Conservation (phyloP, 176 grass and related monocot species). For the Aegilops bicornis region DNA sequence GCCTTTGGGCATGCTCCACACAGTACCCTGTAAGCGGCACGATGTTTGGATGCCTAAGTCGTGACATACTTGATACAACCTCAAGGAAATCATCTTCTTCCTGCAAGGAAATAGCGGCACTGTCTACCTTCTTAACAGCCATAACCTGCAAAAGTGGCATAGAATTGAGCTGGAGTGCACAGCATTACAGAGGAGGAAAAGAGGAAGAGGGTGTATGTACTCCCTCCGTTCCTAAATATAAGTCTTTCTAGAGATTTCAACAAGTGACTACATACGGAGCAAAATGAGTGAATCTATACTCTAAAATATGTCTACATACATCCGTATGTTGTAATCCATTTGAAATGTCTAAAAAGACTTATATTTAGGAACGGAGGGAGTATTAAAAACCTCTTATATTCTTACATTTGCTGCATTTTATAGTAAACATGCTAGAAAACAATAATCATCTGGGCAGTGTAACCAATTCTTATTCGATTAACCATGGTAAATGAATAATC, state of each 20-base stretch:
- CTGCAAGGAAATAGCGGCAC: slow-evolving; percentile 74
- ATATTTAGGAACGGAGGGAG: too few relatives aligned
- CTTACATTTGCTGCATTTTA: background rate
- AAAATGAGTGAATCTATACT: too few relatives aligned
- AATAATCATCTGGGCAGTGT: background rate
- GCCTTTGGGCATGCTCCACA: slow-evolving; percentile 84
- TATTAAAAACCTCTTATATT: slow-evolving; percentile 7
- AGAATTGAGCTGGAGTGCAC: slow-evolving; percentile 25
- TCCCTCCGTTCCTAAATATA: too few relatives aligned
- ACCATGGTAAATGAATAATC: slow-evolving; percentile 11
- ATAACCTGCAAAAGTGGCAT: slow-evolving; percentile 67
- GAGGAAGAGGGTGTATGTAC: background rate
- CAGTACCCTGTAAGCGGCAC: slow-evolving; percentile 84
- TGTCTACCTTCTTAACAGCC: slow-evolving; percentile 95
- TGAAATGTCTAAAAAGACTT: too few relatives aligned
- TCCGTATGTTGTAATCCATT: too few relatives aligned
- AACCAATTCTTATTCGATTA: background rate
- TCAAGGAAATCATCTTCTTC: slow-evolving; percentile 96
- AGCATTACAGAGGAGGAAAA: background rate
- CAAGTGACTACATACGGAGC: too few relatives aligned
- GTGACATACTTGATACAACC: slow-evolving; percentile 86
- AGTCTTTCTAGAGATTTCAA: too few relatives aligned
- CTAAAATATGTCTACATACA: too few relatives aligned
- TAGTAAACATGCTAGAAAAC: slow-evolving; percentile 7
- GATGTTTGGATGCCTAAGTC: slow-evolving; percentile 92